phyloP scores from a whole-genome alignment of 78 protist species.

The Polysphondylium violaceum region DNA sequence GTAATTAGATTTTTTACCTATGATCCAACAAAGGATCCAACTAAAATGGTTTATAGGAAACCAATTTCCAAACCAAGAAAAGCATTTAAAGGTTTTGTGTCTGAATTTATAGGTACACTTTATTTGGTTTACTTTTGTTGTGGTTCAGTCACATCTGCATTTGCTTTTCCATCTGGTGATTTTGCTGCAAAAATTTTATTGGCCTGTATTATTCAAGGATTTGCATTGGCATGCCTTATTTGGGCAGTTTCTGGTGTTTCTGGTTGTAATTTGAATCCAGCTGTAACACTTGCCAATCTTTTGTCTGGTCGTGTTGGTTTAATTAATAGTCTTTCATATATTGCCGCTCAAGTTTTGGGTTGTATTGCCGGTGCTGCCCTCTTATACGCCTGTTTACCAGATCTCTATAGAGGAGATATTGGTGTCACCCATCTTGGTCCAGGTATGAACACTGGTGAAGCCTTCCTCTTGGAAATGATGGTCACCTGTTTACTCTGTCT shows the following conservation, averaged over 20 bases:
- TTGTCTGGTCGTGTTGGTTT: constrained; percentile 69
- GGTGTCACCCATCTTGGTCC: constrained; percentile 36
- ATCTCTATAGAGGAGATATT: background rate
- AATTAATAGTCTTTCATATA: constrained; percentile 29
- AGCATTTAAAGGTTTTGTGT: constrained; percentile 45
- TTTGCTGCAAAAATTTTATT: constrained; percentile 11
- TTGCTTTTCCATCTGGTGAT: constrained; percentile 23
- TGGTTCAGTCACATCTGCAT: constrained; percentile 58
- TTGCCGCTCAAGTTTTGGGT: constrained; percentile 57
- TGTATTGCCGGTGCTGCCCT: constrained; percentile 66
- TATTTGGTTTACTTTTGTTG: constrained; percentile 34
- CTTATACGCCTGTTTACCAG: constrained; percentile 58
- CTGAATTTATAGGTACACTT: constrained; percentile 60
- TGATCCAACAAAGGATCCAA: constrained; percentile 62
- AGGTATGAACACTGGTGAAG: constrained; percentile 45
- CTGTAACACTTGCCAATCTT: constrained; percentile 55
- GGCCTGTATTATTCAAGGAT: constrained; percentile 40
- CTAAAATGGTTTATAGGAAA: constrained; percentile 35
- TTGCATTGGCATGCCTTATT: constrained; percentile 56
- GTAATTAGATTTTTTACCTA: constrained; percentile 49
- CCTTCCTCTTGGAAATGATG: constrained; percentile 63
- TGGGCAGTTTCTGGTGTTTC: constrained; percentile 68
- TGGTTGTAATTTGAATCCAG: constrained; percentile 75
- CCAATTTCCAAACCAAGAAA: constrained; percentile 14
- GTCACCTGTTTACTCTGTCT: constrained; percentile 49